Conservation (phyloP, 2,329 filamentous ascomycete species). For the Diplodia scrobiculata region DNA sequence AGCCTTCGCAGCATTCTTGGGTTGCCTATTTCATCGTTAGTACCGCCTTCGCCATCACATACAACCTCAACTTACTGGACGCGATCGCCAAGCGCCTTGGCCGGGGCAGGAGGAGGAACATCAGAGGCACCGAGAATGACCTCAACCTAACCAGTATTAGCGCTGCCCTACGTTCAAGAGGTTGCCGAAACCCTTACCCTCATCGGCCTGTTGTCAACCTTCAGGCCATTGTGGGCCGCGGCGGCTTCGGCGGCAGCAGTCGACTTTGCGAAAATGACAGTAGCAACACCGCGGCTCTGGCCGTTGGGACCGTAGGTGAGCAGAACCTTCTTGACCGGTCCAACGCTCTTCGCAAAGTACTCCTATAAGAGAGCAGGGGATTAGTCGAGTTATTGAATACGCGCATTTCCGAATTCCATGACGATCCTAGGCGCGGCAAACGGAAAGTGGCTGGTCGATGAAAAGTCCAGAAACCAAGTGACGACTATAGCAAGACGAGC, state of each 20-base stretch:
- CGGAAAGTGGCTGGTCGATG: slow-evolving; percentile 33
- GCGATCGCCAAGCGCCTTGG: slow-evolving; percentile 80
- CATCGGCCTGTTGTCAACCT: slow-evolving; percentile 87
- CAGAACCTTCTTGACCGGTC: slow-evolving; percentile 85
- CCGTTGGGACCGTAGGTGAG: slow-evolving; percentile 92
- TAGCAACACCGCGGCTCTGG: slow-evolving; percentile 87
- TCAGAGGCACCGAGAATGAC: slow-evolving; percentile 79
- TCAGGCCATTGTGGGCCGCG: slow-evolving; percentile 79
- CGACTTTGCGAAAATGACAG: slow-evolving; percentile 78
- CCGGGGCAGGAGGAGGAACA: slow-evolving; percentile 66
- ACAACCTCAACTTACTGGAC: slow-evolving; percentile 63
- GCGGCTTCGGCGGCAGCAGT: slow-evolving; percentile 85
- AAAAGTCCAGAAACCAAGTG: slow-evolving; percentile 29
- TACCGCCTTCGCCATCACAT: slow-evolving; percentile 32
- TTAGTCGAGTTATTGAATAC: slow-evolving; percentile 59
- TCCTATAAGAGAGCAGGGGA: slow-evolving; percentile 73
- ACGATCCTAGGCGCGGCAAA: slow-evolving; percentile 33
- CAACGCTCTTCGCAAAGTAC: slow-evolving; percentile 87
- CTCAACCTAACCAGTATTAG: slow-evolving; percentile 66
- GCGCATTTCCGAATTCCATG: slow-evolving; percentile 5
- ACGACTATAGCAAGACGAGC: slow-evolving; percentile 30
- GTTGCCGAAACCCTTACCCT: slow-evolving; percentile 62
- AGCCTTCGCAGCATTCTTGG: slow-evolving; percentile 59
- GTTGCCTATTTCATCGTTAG: slow-evolving; percentile 55
- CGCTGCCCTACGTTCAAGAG: background rate